Percentiles rank a stretch among this genome's conserved stretches.
phyloP scores from a whole-genome alignment of 169 alveolate genomes.

The Neospora caninum region DNA sequence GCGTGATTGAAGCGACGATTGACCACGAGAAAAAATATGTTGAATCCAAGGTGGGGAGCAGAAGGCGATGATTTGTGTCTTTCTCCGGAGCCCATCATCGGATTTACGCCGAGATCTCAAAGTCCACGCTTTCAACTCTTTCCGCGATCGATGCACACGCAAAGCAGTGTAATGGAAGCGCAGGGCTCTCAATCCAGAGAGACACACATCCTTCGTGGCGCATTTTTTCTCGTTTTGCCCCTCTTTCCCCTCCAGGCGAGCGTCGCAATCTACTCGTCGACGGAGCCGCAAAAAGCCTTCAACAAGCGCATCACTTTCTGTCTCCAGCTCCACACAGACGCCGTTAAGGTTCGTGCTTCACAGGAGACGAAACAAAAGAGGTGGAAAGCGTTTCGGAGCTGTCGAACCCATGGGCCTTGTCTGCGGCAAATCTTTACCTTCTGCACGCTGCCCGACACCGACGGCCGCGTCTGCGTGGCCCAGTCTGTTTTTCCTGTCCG shows the following conservation, averaged over 20 bases:
- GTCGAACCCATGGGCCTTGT: neutral
- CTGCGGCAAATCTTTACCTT: too few relatives aligned
- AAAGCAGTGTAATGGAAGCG: too few relatives aligned
- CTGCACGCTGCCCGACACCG: too few relatives aligned
- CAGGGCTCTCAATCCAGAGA: too few relatives aligned
- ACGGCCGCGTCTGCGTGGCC: neutral
- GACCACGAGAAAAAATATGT: conserved; percentile 90
- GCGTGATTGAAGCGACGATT: conserved; percentile 93
- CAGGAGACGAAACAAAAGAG: neutral
- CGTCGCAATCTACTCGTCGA: conserved; percentile 85
- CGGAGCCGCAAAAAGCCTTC: conserved; percentile 86
- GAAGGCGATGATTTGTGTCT: neutral
- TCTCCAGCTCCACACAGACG: conserved; percentile 91
- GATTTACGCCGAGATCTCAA: too few relatives aligned
- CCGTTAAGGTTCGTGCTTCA: conserved; percentile 82
- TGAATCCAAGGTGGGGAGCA: conserved; percentile 72
- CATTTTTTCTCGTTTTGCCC: neutral
- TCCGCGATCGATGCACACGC: too few relatives aligned
- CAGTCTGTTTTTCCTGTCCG: neutral
- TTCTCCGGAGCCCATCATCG: neutral
- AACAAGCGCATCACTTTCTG: conserved; percentile 93
- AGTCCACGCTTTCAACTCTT: too few relatives aligned
- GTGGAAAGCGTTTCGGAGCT: neutral
- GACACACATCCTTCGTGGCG: neutral
- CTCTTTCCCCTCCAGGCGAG: conserved; percentile 72